phyloP scores from a whole-genome alignment of 202 grass and related monocot species.

The Panicum hallii region DNA sequence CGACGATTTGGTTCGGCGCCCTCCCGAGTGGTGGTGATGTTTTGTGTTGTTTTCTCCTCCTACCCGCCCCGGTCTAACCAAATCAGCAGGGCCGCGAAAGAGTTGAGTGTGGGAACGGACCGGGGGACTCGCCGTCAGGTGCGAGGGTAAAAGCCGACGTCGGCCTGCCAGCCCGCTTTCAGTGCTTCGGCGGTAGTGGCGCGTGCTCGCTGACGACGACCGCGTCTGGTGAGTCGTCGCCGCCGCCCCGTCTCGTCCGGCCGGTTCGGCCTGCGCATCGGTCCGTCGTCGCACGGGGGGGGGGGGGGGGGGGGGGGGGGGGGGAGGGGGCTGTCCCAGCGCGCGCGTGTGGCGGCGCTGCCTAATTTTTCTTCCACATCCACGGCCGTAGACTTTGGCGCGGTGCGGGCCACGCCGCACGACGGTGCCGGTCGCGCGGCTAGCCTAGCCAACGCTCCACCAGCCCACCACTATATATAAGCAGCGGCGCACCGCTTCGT shows the following conservation, averaged over 20 bases:
- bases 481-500: not conserved
- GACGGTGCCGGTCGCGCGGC: not conserved
- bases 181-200: not conserved
- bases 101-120: too few relatives aligned
- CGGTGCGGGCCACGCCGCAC: not conserved
- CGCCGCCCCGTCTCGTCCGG: not conserved
- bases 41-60: not conserved
- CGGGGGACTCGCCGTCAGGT: not conserved
- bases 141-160: not conserved
- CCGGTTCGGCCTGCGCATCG: not conserved
- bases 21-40: not conserved
- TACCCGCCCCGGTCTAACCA: not conserved
- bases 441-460: not conserved
- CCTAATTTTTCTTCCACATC: not conserved
- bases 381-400: conserved; percentile 26
- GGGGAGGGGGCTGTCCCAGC: too few relatives aligned
- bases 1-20: too few relatives aligned
- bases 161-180: not conserved
- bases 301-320: too few relatives aligned
- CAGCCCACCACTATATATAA: conserved; percentile 37
- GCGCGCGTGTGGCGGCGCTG: not conserved
- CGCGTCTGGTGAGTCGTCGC: not conserved
- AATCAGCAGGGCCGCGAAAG: too few relatives aligned
- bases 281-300: not conserved
- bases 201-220: not conserved